These are phyloP conservation scores for Singerocomus inundabilis DNA, from an alignment of 1,284 basidiomycete genomes.

Conservation along the genomic window DNA sequence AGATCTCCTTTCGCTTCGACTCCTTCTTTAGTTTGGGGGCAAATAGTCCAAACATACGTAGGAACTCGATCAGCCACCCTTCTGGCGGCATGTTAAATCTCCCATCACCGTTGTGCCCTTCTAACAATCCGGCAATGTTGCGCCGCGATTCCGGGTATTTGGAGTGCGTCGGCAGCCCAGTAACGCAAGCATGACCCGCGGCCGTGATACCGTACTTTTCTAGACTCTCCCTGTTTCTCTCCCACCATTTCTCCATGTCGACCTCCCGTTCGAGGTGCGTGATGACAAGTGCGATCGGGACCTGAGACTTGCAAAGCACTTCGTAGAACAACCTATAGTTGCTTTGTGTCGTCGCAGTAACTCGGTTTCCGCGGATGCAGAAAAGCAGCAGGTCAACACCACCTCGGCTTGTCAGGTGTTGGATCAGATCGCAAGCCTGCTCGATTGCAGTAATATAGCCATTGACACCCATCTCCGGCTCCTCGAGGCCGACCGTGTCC, in stretches of 20 bases:
- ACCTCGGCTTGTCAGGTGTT: slow-evolving; percentile 23
- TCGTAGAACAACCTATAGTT: slow-evolving; percentile 41
- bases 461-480: slow-evolving; percentile 30
- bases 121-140: slow-evolving; percentile 20
- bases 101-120: slow-evolving; percentile 9
- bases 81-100: slow-evolving; percentile 32
- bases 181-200: slow-evolving; percentile 32
- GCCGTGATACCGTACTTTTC: slow-evolving; percentile 27
- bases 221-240: slow-evolving; percentile 22
- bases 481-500: slow-evolving; percentile 42
- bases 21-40: slow-evolving; percentile 20
- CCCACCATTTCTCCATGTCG: slow-evolving; percentile 34
- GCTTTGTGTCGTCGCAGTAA: slow-evolving; percentile 32
- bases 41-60: slow-evolving; percentile 29
- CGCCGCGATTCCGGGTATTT: slow-evolving; percentile 28
- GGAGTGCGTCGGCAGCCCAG: slow-evolving; percentile 19
- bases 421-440: slow-evolving; percentile 36
- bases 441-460: slow-evolving; percentile 34
- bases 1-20: slow-evolving; percentile 25
- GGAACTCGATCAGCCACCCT: slow-evolving; percentile 24
- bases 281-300: slow-evolving; percentile 39
- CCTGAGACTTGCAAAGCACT: slow-evolving; percentile 32
- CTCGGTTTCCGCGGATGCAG: slow-evolving; percentile 37
- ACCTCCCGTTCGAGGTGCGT: slow-evolving; percentile 39
- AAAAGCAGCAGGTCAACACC: slow-evolving; percentile 41